Evolutionary conservation across 208 protist genomes (phyloP).

Genomic region (Leishmania gerbilli): DNA sequence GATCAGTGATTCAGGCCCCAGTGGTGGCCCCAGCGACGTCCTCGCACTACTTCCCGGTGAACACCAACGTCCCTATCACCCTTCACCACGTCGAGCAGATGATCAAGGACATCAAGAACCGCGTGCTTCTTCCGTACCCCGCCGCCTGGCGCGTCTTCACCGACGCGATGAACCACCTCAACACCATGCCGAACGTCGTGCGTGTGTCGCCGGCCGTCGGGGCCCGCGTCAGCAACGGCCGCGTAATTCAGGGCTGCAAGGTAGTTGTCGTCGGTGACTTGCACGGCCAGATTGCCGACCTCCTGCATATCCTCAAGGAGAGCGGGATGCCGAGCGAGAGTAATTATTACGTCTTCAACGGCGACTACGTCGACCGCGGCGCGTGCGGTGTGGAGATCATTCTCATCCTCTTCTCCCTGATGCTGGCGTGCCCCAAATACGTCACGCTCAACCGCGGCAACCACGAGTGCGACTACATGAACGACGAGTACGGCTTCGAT

Average conservation of each 20-base stretch:
- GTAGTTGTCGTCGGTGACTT: constrained; percentile 90
- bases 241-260: constrained; percentile 79
- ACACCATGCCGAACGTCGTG: constrained; percentile 86
- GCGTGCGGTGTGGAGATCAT: constrained; percentile 97
- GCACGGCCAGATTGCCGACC: constrained; percentile 86
- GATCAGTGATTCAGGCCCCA: constrained; percentile 64
- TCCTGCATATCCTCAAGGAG: constrained; percentile 87
- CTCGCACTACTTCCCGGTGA: constrained; percentile 80
- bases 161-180: constrained; percentile 83
- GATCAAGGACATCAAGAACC: constrained; percentile 72
- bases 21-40: constrained; percentile 71
- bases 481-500: constrained; percentile 98
- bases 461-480: constrained; percentile 95
- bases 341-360: constrained; percentile 92
- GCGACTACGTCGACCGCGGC: constrained; percentile 98
- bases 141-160: constrained; percentile 86
- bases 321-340: constrained; percentile 79
- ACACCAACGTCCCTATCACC: constrained; percentile 60
- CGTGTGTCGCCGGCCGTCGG: constrained; percentile 69
- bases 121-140: constrained; percentile 76
- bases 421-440: constrained; percentile 92
- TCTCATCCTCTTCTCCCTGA: constrained; percentile 95
- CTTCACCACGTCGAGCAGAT: constrained; percentile 69
- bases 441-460: constrained; percentile 96
- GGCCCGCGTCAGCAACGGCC: constrained; percentile 70